These are phyloP conservation scores for Nakazawaea peltata DNA, from an alignment of 805 yeast species.

Conservation along the genomic window DNA sequence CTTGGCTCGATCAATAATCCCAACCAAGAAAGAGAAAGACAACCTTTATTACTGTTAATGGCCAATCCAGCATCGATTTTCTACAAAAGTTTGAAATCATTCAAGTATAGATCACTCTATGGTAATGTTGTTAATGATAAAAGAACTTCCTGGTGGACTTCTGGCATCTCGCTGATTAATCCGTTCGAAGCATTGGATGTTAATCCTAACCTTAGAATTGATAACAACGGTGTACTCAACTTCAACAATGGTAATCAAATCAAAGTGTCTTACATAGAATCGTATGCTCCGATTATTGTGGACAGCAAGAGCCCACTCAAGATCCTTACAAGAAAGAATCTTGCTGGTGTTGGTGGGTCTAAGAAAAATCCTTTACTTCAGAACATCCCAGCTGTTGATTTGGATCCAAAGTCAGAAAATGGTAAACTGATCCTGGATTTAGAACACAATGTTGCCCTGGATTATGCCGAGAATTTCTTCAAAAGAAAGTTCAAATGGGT, in stretches of 20 bases:
- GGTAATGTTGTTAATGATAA: slow-evolving; percentile 77
- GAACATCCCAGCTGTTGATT: slow-evolving; percentile 1
- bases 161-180: slow-evolving; percentile 57
- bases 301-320: slow-evolving; percentile 39
- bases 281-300: slow-evolving; percentile 50
- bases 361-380: neutral
- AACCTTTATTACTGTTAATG: slow-evolving; percentile 60
- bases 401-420: too few species aligned
- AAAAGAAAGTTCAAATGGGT: slow-evolving; percentile 40
- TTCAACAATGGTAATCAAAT: slow-evolving; percentile 27
- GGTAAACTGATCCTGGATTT: neutral
- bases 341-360: neutral
- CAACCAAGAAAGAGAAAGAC: neutral
- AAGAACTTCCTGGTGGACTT: slow-evolving; percentile 77
- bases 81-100: slow-evolving; percentile 42
- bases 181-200: slow-evolving; percentile 40
- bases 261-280: slow-evolving; percentile 35
- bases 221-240: slow-evolving; percentile 34
- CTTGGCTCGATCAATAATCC: slow-evolving; percentile 4
- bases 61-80: slow-evolving; percentile 55
- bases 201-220: slow-evolving; percentile 25
- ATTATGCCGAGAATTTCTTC: slow-evolving; percentile 20
- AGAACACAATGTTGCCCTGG: slow-evolving; percentile 2
- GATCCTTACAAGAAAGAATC: slow-evolving; percentile 11
- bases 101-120: slow-evolving; percentile 50